Evolutionary conservation across 2,329 filamentous ascomycete genomes (phyloP).

Genomic region (Fusarium globosum): DNA sequence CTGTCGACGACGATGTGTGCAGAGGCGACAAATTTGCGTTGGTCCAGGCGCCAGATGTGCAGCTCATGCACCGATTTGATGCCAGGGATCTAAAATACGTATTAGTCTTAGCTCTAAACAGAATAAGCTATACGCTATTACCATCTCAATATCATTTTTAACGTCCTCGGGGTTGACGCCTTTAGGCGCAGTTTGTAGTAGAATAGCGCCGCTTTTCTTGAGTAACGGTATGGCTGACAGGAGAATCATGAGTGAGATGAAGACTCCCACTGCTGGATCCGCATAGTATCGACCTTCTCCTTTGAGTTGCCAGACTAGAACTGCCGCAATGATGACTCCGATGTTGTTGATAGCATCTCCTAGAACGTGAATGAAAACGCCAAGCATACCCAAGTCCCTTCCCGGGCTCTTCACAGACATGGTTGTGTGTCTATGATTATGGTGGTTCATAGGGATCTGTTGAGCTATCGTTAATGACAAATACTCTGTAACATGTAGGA

Average conservation of each 20-base stretch:
- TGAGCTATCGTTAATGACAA: slow-evolving; percentile 21
- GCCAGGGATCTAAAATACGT: slow-evolving; percentile 67
- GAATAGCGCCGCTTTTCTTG: slow-evolving; percentile 70
- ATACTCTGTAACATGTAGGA: background rate
- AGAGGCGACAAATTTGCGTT: slow-evolving; percentile 75
- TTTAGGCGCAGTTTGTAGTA: slow-evolving; percentile 73
- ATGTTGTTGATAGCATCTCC: slow-evolving; percentile 82
- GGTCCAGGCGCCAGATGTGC: slow-evolving; percentile 79
- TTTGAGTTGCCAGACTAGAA: slow-evolving; percentile 74
- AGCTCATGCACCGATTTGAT: slow-evolving; percentile 76
- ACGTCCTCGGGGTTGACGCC: slow-evolving; percentile 71
- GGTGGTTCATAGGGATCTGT: slow-evolving; percentile 50
- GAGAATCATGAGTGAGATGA: slow-evolving; percentile 79
- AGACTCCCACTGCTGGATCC: slow-evolving; percentile 75
- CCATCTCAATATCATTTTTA: slow-evolving; percentile 75
- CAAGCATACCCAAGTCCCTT: slow-evolving; percentile 76
- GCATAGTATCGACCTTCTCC: slow-evolving; percentile 73
- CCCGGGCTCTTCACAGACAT: slow-evolving; percentile 48
- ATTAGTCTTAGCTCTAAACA: slow-evolving; percentile 22
- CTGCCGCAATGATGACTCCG: slow-evolving; percentile 76
- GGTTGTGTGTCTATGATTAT: slow-evolving; percentile 61
- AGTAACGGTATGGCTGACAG: slow-evolving; percentile 71
- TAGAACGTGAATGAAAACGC: slow-evolving; percentile 76
- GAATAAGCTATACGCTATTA: slow-evolving; percentile 41
- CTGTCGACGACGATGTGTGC: slow-evolving; percentile 74